Evolutionary conservation across 306 rosid genomes (phyloP).

Genomic region (Abrus pulchellus): DNA sequence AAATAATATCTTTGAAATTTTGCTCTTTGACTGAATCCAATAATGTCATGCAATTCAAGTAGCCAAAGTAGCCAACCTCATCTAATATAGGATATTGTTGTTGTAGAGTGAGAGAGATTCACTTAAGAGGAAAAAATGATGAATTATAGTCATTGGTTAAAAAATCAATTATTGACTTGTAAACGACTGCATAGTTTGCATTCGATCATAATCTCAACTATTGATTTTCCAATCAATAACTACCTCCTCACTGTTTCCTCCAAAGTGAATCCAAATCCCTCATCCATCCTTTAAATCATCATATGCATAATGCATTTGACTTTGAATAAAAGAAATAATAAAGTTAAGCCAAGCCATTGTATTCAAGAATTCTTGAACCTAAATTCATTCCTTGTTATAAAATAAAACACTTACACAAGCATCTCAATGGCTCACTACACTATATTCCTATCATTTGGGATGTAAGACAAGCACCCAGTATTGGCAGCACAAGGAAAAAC

Average conservation of each 20-base stretch:
- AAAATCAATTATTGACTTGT: not conserved
- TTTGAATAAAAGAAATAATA: not conserved
- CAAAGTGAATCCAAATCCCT: not conserved
- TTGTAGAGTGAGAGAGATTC: not conserved
- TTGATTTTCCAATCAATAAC: not conserved
- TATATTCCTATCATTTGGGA: not conserved
- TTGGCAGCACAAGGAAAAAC: not conserved
- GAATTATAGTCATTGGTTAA: not conserved
- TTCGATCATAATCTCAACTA: not conserved
- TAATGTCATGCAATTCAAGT: too few species aligned
- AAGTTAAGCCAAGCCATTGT: not conserved
- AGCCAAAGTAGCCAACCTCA: too few species aligned
- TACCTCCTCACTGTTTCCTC: not conserved
- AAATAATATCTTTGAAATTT: too few species aligned
- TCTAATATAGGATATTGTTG: too few species aligned
- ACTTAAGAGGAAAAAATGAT: not conserved
- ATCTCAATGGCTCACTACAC: not conserved
- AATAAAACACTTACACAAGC: not conserved
- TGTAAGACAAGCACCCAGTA: not conserved
- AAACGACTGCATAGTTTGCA: not conserved
- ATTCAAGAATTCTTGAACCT: constrained; percentile 6
- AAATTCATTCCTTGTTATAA: not conserved
- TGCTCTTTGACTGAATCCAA: too few species aligned
- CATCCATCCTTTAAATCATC: not conserved
- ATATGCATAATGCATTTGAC: not conserved